Evolutionary conservation across 768 basidiomycete species (phyloP), one percentile per base, ranked within the genome.

Genomic region (Leccinum longicurvipes): DNA sequence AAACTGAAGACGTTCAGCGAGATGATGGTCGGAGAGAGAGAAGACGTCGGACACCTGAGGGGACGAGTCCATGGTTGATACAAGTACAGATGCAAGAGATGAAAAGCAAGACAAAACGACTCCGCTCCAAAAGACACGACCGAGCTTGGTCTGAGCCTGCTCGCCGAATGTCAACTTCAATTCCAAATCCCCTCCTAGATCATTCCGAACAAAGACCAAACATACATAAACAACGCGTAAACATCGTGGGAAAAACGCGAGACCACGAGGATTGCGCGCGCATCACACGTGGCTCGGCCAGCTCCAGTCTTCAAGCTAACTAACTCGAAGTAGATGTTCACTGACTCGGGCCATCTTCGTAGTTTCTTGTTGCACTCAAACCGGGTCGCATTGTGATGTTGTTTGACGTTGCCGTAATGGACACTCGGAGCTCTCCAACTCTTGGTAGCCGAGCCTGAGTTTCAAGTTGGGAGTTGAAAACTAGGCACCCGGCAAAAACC

Each of bases 1-100:
- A 67, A 92, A 92, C 55, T 85, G 81, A 44, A 91, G 78, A 46
- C 81, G 81, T 64, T 88, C 82, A 24, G 84, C 83, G 36, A 91
- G 77, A 54, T 79, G 82, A 57, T 86, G 79, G 74, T 92, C 89
- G 5, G 87, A 82, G 56, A 91, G 77, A 0, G 85, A 85, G 75
- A 86, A 90, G 23, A 90, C 82, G 72, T 90, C 86, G 6, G 77
- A 71, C 42, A 57, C 46, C 50, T 71, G 59, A 1, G 57, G 15
- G 32, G 63, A 50, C 5, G 63, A 25, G 47, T 73, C 60, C 67
- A 72, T 71, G 55, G 29, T 59, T 47, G 34, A 6, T 59, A 70
- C 56, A 62, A 72, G 68, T 72, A 70, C 70, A 70, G 41, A 39
- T 15, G 7, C 7, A 9, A 41, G 25, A 42, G 28, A 39, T 8